phyloP scores from a whole-genome alignment of 176 grass and related monocot genomes.

The Poa annua region DNA sequence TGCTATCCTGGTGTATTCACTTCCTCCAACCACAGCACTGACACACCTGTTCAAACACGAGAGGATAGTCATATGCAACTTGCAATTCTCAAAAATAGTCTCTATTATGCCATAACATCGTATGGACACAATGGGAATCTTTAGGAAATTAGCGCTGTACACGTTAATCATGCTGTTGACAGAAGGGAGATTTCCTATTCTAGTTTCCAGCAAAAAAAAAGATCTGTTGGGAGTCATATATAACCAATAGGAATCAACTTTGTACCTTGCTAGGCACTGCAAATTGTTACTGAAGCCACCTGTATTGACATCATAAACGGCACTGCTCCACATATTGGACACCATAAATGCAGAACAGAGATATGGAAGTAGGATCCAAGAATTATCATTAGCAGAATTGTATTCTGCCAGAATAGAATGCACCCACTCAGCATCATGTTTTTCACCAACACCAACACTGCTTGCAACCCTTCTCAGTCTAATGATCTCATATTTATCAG shows the following conservation, averaged over 20 bases:
- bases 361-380: slow-evolving; percentile 94
- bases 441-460: slow-evolving; percentile 70
- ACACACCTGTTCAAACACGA: slow-evolving; percentile 65
- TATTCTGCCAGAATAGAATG: slow-evolving; percentile 76
- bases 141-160: slow-evolving; percentile 17
- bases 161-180: slow-evolving; percentile 17
- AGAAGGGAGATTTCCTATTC: slow-evolving; percentile 5
- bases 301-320: slow-evolving; percentile 75
- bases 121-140: slow-evolving; percentile 19
- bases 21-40: slow-evolving; percentile 85
- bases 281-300: slow-evolving; percentile 92
- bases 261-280: slow-evolving; percentile 89
- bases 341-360: slow-evolving; percentile 95
- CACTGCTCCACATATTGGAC: slow-evolving; percentile 79
- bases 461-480: slow-evolving; percentile 83
- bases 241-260: slow-evolving; percentile 29
- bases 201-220: slow-evolving; percentile 7
- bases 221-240: slow-evolving; percentile 4
- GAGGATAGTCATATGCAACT: slow-evolving; percentile 14
- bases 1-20: slow-evolving; percentile 83
- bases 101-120: not conserved
- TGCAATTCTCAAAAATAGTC: not conserved
- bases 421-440: slow-evolving; percentile 93
- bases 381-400: slow-evolving; percentile 79
- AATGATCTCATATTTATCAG: slow-evolving; percentile 78